phyloP scores from a whole-genome alignment of 129 eudicot species.

The Gnaphalium uliginosum region DNA sequence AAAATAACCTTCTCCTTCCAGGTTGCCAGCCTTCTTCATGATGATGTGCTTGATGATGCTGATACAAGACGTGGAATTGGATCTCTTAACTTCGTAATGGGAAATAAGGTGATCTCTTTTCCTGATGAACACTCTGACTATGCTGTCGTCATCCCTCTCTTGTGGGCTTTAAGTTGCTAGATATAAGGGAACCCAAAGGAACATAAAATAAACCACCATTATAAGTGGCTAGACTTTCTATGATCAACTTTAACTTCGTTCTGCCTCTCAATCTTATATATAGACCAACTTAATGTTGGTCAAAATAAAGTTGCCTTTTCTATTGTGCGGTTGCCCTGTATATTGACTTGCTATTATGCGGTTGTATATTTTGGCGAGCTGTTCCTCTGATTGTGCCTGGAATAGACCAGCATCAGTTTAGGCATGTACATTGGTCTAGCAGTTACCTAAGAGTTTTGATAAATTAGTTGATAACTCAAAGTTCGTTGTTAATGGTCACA shows the following conservation, averaged over 20 bases:
- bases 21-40: conserved; percentile 99
- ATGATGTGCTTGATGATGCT: conserved; percentile 96
- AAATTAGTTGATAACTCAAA: background rate
- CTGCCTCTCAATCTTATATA: background rate
- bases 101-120: conserved; percentile 67
- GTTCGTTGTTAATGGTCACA: background rate
- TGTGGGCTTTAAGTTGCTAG: background rate
- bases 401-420: background rate
- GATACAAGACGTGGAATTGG: conserved; percentile 91
- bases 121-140: background rate
- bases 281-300: background rate
- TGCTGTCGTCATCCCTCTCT: background rate
- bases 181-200: background rate
- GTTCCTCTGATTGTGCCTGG: background rate
- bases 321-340: background rate
- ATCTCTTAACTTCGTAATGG: conserved; percentile 81
- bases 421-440: background rate
- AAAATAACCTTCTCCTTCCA: conserved; percentile 29
- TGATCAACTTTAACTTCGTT: background rate
- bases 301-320: background rate
- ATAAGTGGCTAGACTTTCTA: background rate
- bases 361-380: background rate
- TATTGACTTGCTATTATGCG: background rate
- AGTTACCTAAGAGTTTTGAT: background rate
- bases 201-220: background rate